Evolutionary conservation across 1,284 basidiomycete species (phyloP), one percentile per base, ranked within the genome.

Genomic region (Lentinula novae-zelandiae): DNA sequence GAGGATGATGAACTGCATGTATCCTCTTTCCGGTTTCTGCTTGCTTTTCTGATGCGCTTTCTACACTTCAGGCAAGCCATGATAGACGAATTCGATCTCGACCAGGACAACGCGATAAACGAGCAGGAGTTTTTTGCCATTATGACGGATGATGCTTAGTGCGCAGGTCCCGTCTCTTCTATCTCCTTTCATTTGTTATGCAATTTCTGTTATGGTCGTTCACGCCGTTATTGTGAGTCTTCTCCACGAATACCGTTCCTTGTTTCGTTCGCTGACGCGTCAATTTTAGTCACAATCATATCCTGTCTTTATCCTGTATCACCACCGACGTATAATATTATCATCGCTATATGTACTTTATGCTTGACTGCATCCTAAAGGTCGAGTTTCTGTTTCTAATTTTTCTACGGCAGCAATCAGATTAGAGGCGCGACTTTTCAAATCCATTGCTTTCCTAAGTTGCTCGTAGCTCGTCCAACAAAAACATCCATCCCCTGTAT

Each of bases 81-180:
- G 96, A 99, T 99, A 70, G 97, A 99, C 70, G 97, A 99, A 77
- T 99, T 99, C 71, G 96, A 99, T 75, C 85, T 99, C 40, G 96
- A 99, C 78, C 92, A 96, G 73, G 96, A 99, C 69, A 95, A 96
- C 22, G 96, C 96, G 78, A 99, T 99, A 72, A 95, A 89, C 72
- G 92, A 95, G 72, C 86, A 92, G 72, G 94, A 96, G 78, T 96
- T 96, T 75, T 87, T 94, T 67, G 90, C 93, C 52, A 98, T 98
- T 73, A 96, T 98, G 96, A 93, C 93, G 56, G 95, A 98, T 76
- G 95, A 97, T 63, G 81, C 86, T 72, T 90, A 57, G 48, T 39
- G 12, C 7, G 15, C 3, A 27, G 27, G 20, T 22, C 15, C 3
- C 44, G 44, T 44, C 13, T 4, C 57, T 27, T 34, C 5, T 39